Evolutionary conservation across 2,329 filamentous ascomycete genomes (phyloP).

Genomic region (Botrytis squamosa): DNA sequence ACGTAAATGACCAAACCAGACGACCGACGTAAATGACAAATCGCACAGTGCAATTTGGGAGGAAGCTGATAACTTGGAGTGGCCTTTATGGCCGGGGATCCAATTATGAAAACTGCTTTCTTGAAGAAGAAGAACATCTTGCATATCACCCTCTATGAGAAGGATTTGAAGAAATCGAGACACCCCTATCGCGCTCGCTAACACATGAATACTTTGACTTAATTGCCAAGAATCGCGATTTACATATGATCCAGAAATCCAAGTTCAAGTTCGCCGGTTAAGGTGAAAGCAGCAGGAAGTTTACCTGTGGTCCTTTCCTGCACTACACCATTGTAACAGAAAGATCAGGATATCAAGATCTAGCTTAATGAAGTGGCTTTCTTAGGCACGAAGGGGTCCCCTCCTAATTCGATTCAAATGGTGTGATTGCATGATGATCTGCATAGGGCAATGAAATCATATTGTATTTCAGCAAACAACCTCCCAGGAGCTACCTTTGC

Average conservation of each 20-base stretch:
- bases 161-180: neutral
- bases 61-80: neutral
- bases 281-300: neutral
- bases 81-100: neutral
- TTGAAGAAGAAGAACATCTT: neutral
- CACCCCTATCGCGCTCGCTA: neutral
- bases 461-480: neutral
- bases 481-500: neutral
- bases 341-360: neutral
- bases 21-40: neutral
- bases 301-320: neutral
- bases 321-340: neutral
- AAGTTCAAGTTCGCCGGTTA: neutral
- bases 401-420: neutral
- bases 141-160: neutral
- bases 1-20: neutral
- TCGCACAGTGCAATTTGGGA: neutral
- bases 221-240: neutral
- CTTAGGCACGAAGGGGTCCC: neutral
- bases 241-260: rapidly evolving
- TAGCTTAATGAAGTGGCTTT: rapidly evolving
- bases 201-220: neutral
- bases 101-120: neutral
- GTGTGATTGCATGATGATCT: neutral
- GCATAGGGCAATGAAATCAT: neutral